Evolutionary conservation across 2,329 filamentous ascomycete genomes (phyloP).

Genomic region (Fonsecaea monophora): DNA sequence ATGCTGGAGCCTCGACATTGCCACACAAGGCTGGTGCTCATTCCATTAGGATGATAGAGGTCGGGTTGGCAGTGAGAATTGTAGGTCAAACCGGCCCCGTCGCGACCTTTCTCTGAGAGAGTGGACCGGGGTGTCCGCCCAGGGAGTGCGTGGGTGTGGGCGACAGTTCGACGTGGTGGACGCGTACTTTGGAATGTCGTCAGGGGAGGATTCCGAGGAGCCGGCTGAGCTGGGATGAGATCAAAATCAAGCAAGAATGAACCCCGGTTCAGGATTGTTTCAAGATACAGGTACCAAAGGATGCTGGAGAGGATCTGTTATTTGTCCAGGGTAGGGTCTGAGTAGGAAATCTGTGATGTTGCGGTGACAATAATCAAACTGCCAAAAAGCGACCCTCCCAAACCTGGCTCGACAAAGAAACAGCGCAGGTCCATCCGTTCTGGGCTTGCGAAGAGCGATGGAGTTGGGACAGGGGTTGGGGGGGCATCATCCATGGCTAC

Average conservation of each 20-base stretch:
- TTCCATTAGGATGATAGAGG: slow-evolving; percentile 17
- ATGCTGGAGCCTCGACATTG: slow-evolving; percentile 27
- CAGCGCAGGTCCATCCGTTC: slow-evolving; percentile 16
- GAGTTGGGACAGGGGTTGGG: slow-evolving; percentile 16
- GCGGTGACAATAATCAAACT: slow-evolving; percentile 28
- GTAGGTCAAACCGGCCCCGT: slow-evolving; percentile 32
- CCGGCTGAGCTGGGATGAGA: slow-evolving; percentile 17
- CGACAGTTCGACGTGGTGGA: slow-evolving; percentile 18
- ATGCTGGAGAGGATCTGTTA: slow-evolving; percentile 7
- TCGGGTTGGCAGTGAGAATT: slow-evolving; percentile 13
- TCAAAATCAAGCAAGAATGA: slow-evolving; percentile 7
- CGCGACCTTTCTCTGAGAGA: slow-evolving; percentile 26
- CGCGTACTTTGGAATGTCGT: slow-evolving; percentile 32
- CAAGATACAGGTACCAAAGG: slow-evolving; percentile 11
- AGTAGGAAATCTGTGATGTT: slow-evolving; percentile 14
- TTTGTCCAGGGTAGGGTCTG: background rate
- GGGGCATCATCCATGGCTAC: slow-evolving; percentile 12
- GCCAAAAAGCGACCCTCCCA: slow-evolving; percentile 16
- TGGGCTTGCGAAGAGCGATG: slow-evolving; percentile 9
- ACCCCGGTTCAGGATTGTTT: slow-evolving; percentile 14
- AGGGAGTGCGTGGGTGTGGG: slow-evolving; percentile 12
- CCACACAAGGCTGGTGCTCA: slow-evolving; percentile 29
- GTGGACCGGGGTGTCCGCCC: slow-evolving; percentile 20
- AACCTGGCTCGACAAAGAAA: slow-evolving; percentile 8
- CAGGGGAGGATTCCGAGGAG: slow-evolving; percentile 28